Conservation (phyloP, 495 filamentous ascomycete species). For the Penicillium steckii region DNA sequence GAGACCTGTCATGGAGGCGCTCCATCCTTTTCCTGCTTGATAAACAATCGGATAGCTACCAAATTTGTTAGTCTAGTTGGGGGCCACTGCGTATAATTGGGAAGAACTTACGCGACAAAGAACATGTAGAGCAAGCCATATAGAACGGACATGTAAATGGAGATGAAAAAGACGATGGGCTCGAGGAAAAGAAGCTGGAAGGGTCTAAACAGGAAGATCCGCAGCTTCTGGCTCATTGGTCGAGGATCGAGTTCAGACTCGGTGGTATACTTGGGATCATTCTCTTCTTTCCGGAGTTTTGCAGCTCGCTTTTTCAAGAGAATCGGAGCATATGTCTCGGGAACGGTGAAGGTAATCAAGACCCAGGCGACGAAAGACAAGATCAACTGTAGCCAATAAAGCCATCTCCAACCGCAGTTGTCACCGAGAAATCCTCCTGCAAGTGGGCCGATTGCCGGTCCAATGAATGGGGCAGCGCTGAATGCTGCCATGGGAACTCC, state of each 20-base stretch:
- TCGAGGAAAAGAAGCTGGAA: constrained; percentile 79
- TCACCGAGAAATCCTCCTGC: constrained; percentile 73
- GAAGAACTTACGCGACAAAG: constrained; percentile 57
- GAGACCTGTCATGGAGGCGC: constrained; percentile 67
- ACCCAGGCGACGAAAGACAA: constrained; percentile 62
- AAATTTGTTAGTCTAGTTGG: constrained; percentile 7
- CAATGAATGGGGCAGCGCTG: constrained; percentile 74
- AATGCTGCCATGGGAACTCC: constrained; percentile 88
- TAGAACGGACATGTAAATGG: constrained; percentile 75
- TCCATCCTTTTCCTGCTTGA: constrained; percentile 70
- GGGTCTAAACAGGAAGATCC: constrained; percentile 68
- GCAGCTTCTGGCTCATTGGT: constrained; percentile 59
- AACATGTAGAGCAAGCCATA: constrained; percentile 84
- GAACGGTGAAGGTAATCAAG: constrained; percentile 75
- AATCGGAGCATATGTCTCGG: constrained; percentile 76
- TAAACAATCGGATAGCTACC: constrained; percentile 74
- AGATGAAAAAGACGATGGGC: constrained; percentile 75
- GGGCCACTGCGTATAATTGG: not conserved
- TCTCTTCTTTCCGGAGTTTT: constrained; percentile 67
- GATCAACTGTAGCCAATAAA: constrained; percentile 83
- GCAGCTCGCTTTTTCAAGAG: constrained; percentile 63
- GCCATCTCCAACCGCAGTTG: constrained; percentile 73
- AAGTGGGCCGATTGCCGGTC: constrained; percentile 71
- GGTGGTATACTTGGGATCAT: constrained; percentile 63
- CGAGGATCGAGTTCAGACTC: constrained; percentile 71